Base-by-base conservation (phyloP, 1,139 yeast species). In the Magnusiomyces magnusii region DNA sequence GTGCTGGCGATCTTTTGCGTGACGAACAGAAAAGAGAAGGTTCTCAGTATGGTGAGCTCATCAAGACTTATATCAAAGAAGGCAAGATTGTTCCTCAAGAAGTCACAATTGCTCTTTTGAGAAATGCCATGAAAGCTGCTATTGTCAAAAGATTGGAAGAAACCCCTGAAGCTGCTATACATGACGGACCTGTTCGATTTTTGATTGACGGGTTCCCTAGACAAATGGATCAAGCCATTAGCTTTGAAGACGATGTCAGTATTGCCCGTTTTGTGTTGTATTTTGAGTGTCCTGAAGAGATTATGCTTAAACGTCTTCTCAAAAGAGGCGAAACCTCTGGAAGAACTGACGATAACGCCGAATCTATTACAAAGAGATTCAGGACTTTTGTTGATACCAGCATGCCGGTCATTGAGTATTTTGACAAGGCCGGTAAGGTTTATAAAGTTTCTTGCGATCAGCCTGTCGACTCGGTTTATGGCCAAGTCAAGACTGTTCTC, bases 61-160 rank as follows among this genome's bases (percentile, higher is more conserved):
- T 93, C 71, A 92, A 87, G 47, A 81, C 82, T 65, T 86, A 84
- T 71, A 92, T 93, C 70, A 85, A 81, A 65, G 96, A 91, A 62
- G 99, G 99, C 17, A 74, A 80, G 58, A 93, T 93, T 70, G 99
- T 93, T 23, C 99, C 99, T 10, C 97, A 92, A 75, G 97, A 92
- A 71, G 87, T 93, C 57, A 93, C 99, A 1, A 80, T 93, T 67
- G 93, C 91, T 0, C 76, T 93, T 62, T 78, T 93, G 68, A 82
- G 86, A 67, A 85, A 86, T 64, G 96, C 97, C 15, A 91, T 93
- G 74, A 70, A 76, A 57, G 85, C 80, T 44, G 76, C 80, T 56
- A 67, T 72, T 55, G 52, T 60, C 17, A 56, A 51, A 23, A 21
- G 54, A 3, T 34, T 60, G 21, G 62, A 57, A 24, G 54, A 53